Evolutionary conservation across 495 filamentous ascomycete genomes (phyloP).

Genomic region (Terfezia boudieri): DNA sequence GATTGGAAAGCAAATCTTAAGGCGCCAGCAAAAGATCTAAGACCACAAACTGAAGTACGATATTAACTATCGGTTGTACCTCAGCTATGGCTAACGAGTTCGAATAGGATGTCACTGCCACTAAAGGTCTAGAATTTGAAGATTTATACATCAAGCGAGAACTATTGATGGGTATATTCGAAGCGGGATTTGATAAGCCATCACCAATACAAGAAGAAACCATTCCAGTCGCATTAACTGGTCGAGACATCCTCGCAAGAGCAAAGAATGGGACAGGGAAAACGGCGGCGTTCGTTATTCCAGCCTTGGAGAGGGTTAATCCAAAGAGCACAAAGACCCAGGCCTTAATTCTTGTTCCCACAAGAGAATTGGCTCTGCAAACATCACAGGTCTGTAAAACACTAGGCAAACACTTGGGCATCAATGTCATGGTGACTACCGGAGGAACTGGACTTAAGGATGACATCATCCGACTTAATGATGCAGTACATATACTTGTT

Average conservation of each 20-base stretch:
- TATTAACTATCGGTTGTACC: constrained; percentile 1
- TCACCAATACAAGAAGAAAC: constrained; percentile 98
- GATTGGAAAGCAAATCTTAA: constrained; percentile 66
- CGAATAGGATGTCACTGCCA: constrained; percentile 76
- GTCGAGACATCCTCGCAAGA: constrained; percentile 82
- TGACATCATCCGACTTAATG: constrained; percentile 84
- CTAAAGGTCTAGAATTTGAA: constrained; percentile 92
- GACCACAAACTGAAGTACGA: constrained; percentile 79
- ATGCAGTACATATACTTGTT: constrained; percentile 90
- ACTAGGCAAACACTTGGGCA: constrained; percentile 80
- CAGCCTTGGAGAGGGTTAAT: constrained; percentile 84
- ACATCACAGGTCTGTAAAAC: constrained; percentile 98
- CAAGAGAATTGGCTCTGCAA: constrained; percentile 91
- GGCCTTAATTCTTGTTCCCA: constrained; percentile 86
- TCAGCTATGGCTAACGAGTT: neutral
- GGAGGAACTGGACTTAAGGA: constrained; percentile 87
- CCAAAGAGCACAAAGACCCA: constrained; percentile 88
- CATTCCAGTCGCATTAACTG: constrained; percentile 87
- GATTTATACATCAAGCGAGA: constrained; percentile 88
- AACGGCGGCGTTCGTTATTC: constrained; percentile 93
- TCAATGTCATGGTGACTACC: constrained; percentile 98
- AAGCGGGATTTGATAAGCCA: constrained; percentile 94
- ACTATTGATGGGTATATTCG: constrained; percentile 95
- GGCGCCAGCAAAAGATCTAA: constrained; percentile 56
- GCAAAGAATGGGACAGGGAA: constrained; percentile 98